These are phyloP conservation scores for Pterocarpus macrocarpus DNA, from an alignment of 306 rosid genomes.

Conservation along the genomic window DNA sequence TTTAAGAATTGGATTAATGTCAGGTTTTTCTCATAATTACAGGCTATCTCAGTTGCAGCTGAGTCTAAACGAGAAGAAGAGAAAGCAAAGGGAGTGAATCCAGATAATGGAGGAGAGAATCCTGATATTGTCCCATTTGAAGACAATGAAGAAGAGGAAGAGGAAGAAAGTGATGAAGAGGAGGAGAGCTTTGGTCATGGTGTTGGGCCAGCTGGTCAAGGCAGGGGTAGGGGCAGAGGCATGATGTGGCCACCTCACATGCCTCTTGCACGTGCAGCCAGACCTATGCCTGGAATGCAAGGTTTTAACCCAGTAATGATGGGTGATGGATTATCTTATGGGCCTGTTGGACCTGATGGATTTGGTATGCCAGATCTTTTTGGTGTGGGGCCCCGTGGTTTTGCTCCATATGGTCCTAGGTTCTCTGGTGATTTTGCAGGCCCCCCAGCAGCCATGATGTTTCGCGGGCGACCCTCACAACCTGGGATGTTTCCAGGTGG, in stretches of 20 bases:
- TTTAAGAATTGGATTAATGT: conserved; percentile 35
- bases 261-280: conserved; percentile 87
- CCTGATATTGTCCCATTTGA: conserved; percentile 98
- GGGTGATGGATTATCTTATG: conserved; percentile 94
- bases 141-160: conserved; percentile 99
- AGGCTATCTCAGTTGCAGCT: conserved; percentile 92
- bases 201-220: conserved; percentile 73
- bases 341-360: conserved; percentile 89
- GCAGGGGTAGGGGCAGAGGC: conserved; percentile 97
- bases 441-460: conserved; percentile 91
- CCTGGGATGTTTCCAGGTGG: conserved; percentile 93
- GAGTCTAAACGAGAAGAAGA: conserved; percentile 98
- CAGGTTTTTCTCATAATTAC: conserved; percentile 39
- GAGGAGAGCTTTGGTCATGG: conserved; percentile 82
- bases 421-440: conserved; percentile 88
- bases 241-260: conserved; percentile 98
- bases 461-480: conserved; percentile 88
- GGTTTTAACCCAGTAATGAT: conserved; percentile 92
- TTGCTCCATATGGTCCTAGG: conserved; percentile 89
- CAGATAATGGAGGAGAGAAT: conserved; percentile 87
- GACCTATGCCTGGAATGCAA: conserved; percentile 94
- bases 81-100: conserved; percentile 96
- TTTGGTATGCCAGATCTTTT: conserved; percentile 93
- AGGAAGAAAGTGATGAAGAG: conserved; percentile 98
- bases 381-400: conserved; percentile 89